Conservation (phyloP, 2,329 filamentous ascomycete species). For the Dothiorella sarmentorum region DNA sequence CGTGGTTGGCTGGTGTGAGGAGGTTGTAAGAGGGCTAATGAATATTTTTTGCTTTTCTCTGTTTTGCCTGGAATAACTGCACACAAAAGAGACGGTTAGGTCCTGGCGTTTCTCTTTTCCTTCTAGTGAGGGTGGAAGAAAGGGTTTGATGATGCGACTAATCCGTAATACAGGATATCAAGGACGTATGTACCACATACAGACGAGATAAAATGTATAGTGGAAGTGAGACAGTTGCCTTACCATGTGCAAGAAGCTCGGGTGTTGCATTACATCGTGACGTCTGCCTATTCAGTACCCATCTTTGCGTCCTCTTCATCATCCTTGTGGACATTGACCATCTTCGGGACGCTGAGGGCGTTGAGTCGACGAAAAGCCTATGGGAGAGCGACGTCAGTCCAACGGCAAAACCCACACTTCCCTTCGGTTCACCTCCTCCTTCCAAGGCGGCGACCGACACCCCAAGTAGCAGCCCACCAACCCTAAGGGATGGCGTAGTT, state of each 20-base stretch:
- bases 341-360: constrained; percentile 49
- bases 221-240: background rate
- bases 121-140: background rate
- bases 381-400: background rate
- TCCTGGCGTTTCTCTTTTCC: background rate
- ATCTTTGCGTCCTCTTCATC: constrained; percentile 50
- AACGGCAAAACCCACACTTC: no score
- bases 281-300: constrained; percentile 36
- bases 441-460: constrained; percentile 40
- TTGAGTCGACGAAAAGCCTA: constrained; percentile 54
- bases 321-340: constrained; percentile 53
- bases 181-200: background rate
- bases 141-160: constrained; percentile 19
- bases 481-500: constrained; percentile 37
- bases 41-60: no score
- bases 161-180: constrained; percentile 21
- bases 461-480: constrained; percentile 39
- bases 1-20: constrained; percentile 23
- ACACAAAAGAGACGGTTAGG: background rate
- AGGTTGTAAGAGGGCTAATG: no score
- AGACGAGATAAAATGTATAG: background rate
- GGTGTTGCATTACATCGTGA: background rate
- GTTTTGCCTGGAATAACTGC: background rate
- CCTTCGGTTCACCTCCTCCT: no score
- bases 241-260: background rate